Evolutionary conservation across 2,329 filamentous ascomycete species (phyloP), one percentile per base, ranked within the genome.

Genomic region (Albophoma yamanashiensis): DNA sequence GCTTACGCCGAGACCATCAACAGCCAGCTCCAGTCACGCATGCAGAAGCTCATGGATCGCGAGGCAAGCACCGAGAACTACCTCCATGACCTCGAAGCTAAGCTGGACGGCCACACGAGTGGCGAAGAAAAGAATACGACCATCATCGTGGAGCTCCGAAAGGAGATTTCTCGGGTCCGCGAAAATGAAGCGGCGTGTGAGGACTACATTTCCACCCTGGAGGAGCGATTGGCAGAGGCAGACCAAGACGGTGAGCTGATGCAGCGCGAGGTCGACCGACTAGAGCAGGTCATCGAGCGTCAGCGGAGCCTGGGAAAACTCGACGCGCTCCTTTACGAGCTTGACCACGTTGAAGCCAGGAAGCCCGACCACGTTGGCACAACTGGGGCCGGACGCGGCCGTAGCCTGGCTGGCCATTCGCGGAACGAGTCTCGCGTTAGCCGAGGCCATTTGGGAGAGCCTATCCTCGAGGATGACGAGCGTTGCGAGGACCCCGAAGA

Each of bases 231-330:
- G 11, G 94, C 94, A 0, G 94, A 99, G 74, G 89, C 93, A 2
- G 94, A 99, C 68, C 93, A 97, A 73, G 94, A 99, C 70, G 86
- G 91, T 64, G 94, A 97, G 72, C 78, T 97, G 62, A 97, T 99
- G 93, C 92, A 96, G 72, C 90, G 93, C 42, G 94, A 99, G 70
- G 90, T 99, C 64, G 91, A 97, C 68, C 86, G 93, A 40, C 80
- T 99, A 15, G 94, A 97, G 74, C 91, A 96, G 73, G 91, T 99
- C 9, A 86, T 99, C 58, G 93, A 97, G 73, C 89, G 95, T 56
- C 94, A 99, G 73, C 85, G 94, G 62, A 97, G 92, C 71, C 84
- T 99, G 4, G 94, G 94, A 47, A 96, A 97, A 73, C 83, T 99
- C 4, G 94, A 99, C 71, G 95, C 89, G 58, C 82, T 99, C 9